Conservation (phyloP, 495 filamentous ascomycete species). For the Extremus antarcticus region DNA sequence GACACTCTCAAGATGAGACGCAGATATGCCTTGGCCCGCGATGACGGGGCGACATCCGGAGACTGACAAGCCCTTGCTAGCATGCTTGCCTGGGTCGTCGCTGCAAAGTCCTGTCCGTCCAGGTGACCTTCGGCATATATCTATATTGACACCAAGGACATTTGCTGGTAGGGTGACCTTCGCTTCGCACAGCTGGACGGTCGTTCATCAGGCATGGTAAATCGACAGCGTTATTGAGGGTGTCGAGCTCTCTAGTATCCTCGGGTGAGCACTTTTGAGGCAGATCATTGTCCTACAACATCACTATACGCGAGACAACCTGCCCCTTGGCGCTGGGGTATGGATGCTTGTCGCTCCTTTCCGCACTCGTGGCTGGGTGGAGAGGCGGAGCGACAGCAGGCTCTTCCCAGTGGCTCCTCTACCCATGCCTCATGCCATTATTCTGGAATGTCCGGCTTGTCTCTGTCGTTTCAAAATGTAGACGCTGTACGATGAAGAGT, state of each 20-base stretch:
- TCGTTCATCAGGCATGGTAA: too few species aligned
- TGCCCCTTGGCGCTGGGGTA: background rate
- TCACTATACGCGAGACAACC: background rate
- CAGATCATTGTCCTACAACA: background rate
- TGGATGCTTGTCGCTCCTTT: background rate
- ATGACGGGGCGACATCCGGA: background rate
- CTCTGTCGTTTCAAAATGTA: too few species aligned
- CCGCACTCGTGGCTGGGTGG: background rate
- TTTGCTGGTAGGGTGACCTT: too few species aligned
- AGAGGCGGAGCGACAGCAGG: background rate
- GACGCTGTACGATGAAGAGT: background rate
- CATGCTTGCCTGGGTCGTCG: background rate
- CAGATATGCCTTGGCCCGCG: background rate
- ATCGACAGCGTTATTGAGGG: too few species aligned
- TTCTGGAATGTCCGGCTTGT: too few species aligned
- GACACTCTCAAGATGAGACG: background rate
- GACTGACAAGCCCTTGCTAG: background rate
- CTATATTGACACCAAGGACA: too few species aligned
- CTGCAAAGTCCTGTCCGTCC: background rate
- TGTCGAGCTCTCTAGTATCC: background rate
- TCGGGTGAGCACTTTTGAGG: background rate
- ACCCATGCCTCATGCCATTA: too few species aligned
- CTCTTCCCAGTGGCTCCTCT: background rate
- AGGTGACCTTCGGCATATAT: background rate
- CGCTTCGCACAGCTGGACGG: too few species aligned